phyloP scores from a whole-genome alignment of 2,329 filamentous ascomycete species.

The Neonectria ditissima region DNA sequence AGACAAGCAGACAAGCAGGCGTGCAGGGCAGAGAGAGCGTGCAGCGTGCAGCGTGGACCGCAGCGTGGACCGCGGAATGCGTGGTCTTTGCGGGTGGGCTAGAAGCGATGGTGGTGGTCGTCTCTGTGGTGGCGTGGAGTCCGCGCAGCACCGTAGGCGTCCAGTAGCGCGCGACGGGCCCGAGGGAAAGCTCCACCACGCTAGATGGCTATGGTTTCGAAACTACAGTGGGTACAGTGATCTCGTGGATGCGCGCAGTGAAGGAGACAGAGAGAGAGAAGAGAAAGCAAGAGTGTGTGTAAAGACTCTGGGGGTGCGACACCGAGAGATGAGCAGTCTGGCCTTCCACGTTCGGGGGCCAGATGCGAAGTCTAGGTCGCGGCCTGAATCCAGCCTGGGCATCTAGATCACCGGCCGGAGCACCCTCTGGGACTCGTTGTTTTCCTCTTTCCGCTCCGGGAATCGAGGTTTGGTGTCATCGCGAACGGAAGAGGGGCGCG shows the following conservation, averaged over 20 bases:
- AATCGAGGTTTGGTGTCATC: background rate
- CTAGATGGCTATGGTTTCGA: slow-evolving; percentile 32
- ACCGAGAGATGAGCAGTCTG: background rate
- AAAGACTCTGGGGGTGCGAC: background rate
- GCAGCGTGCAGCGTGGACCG: slow-evolving; percentile 14
- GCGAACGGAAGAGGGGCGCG: background rate
- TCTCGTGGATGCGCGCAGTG: slow-evolving; percentile 8
- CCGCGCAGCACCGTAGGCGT: slow-evolving; percentile 35
- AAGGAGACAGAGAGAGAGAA: background rate
- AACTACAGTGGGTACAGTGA: slow-evolving; percentile 40
- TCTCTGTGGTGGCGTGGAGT: slow-evolving; percentile 37
- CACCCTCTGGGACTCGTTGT: background rate
- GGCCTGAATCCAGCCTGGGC: background rate
- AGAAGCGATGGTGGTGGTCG: slow-evolving; percentile 16
- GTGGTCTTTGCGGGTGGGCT: background rate
- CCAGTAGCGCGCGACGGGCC: slow-evolving; percentile 41
- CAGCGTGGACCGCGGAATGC: background rate
- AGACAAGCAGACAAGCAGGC: slow-evolving; percentile 2
- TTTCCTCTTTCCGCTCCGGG: background rate
- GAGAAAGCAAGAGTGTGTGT: too few relatives aligned
- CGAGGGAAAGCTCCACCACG: slow-evolving; percentile 31
- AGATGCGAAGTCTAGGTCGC: background rate
- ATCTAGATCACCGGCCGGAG: background rate
- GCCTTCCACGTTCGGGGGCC: background rate
- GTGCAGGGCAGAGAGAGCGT: slow-evolving; percentile 16